Conservation (phyloP, 208 protist genomes). For the Acanthamoeba lenticulata region DNA sequence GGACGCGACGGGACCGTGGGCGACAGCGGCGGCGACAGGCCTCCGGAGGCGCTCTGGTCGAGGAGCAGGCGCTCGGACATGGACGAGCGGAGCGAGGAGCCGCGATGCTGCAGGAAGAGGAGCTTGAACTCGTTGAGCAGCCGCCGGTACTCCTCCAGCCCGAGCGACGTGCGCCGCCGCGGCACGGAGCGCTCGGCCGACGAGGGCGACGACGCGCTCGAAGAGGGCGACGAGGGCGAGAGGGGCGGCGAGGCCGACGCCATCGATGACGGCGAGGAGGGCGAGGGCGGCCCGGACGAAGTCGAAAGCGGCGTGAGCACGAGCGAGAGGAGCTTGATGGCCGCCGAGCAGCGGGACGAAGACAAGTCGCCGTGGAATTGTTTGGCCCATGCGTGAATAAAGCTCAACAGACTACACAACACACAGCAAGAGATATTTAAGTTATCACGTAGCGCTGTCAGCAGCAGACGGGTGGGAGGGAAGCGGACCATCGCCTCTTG, state of each 20-base stretch:
- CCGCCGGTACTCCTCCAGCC: neutral
- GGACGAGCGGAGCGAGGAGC: neutral
- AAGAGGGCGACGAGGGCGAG: neutral
- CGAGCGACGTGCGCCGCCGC: no score
- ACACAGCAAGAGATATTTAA: no score
- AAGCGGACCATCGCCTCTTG: neutral
- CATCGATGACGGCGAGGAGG: no score
- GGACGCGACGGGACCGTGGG: neutral
- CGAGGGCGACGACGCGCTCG: neutral
- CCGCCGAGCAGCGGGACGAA: neutral
- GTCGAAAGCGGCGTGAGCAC: neutral
- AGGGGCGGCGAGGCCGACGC: neutral
- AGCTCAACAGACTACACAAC: neutral
- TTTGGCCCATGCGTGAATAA: neutral
- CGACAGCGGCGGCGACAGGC: neutral
- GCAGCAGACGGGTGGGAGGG: no score
- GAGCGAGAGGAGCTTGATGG: neutral
- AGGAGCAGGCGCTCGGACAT: neutral
- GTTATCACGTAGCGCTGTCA: no score
- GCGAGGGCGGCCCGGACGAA: no score
- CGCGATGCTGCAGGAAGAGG: neutral
- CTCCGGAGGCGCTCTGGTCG: neutral
- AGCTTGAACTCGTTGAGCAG: conserved; percentile 1
- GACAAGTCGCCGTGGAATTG: neutral
- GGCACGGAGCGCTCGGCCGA: no score